Percentiles rank a stretch among this genome's conserved stretches.
Evolutionary conservation across 2,329 filamentous ascomycete genomes (phyloP).

Genomic region (Gremmenia infestans): DNA sequence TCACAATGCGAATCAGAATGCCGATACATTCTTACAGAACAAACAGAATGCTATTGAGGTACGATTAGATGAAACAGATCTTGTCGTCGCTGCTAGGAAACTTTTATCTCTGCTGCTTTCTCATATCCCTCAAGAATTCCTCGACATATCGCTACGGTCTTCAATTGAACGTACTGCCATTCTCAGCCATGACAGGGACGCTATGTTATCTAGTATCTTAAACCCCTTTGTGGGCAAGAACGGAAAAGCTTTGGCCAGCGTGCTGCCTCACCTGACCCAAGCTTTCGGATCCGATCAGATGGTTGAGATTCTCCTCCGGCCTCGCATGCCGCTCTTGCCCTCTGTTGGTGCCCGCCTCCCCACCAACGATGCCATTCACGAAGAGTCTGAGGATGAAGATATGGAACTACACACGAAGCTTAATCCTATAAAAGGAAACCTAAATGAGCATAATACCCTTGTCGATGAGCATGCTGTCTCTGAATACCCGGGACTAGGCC

Average conservation of each 20-base stretch:
- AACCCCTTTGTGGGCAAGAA: constrained; percentile 66
- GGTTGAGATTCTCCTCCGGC: constrained; percentile 64
- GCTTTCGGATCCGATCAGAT: constrained; percentile 57
- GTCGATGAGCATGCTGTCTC: constrained; percentile 2
- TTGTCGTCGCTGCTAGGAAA: constrained; percentile 51
- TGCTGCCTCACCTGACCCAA: constrained; percentile 72
- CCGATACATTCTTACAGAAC: constrained; percentile 63
- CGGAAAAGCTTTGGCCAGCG: constrained; percentile 62
- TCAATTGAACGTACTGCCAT: constrained; percentile 80
- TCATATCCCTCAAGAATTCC: constrained; percentile 57
- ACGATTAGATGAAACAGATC: constrained; percentile 38
- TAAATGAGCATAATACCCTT: background rate
- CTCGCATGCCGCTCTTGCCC: constrained; percentile 43
- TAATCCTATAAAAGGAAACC: constrained; percentile 6
- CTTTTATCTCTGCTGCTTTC: constrained; percentile 62
- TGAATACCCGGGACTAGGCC: background rate
- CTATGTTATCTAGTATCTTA: constrained; percentile 77
- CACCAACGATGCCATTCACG: constrained; percentile 8
- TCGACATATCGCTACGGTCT: constrained; percentile 67
- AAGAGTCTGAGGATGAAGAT: constrained; percentile 18
- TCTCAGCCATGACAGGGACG: constrained; percentile 60
- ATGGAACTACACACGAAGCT: constrained; percentile 13
- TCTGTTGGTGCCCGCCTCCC: constrained; percentile 5
- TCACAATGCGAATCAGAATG: constrained; percentile 51
- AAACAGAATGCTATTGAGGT: constrained; percentile 25